These are phyloP conservation scores for Syzygium aqueum DNA, from an alignment of 345 rosid species.

Conservation along the genomic window DNA sequence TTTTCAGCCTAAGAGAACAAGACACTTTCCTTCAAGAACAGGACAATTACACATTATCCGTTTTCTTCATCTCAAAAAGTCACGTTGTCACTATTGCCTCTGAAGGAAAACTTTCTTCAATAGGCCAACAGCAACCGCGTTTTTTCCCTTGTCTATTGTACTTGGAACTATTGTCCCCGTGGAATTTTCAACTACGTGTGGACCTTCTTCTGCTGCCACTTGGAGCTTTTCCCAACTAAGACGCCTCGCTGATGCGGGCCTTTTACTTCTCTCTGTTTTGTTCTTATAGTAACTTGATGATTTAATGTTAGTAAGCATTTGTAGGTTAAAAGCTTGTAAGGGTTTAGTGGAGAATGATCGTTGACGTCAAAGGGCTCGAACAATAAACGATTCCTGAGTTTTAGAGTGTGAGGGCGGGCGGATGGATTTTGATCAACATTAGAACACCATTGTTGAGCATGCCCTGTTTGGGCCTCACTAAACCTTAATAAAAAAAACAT, in stretches of 20 bases:
- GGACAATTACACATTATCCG: not conserved
- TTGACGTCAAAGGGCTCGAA: not conserved
- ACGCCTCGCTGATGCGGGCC: not conserved
- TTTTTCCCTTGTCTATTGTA: not conserved
- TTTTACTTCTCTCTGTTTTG: not conserved
- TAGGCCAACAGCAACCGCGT: not conserved
- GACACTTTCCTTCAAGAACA: not conserved
- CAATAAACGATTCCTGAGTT: not conserved
- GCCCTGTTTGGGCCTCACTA: not conserved
- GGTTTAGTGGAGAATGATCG: not conserved
- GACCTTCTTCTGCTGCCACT: too few relatives aligned
- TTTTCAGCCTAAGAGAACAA: too few relatives aligned
- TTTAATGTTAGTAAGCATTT: not conserved
- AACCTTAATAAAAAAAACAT: not conserved
- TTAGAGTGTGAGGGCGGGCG: not conserved
- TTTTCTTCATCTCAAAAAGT: not conserved
- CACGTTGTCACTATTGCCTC: not conserved
- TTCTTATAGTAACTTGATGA: not conserved
- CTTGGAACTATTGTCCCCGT: not conserved
- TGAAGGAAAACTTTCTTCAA: not conserved
- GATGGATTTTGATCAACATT: too few relatives aligned
- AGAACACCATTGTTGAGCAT: too few relatives aligned
- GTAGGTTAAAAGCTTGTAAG: not conserved
- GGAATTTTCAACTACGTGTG: not conserved
- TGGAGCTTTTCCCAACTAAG: too few relatives aligned